A percentile compares a stretch with the other conserved stretches of the same genome.
Conservation (phyloP, 1,284 basidiomycete genomes). For the Termitomyces sp. region DNA sequence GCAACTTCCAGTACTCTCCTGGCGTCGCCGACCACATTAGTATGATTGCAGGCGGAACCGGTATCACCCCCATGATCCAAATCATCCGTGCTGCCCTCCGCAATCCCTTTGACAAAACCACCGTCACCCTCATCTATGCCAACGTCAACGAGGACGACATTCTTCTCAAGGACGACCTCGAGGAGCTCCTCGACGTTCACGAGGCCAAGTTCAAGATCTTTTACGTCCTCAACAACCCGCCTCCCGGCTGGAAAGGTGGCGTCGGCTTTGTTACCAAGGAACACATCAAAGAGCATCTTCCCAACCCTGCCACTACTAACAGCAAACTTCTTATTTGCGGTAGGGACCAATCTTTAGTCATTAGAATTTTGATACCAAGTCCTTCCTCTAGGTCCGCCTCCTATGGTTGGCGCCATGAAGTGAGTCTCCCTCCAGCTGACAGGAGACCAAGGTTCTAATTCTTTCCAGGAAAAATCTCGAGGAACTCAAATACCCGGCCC, state of each 20-base stretch:
- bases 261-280: slow-evolving; percentile 92
- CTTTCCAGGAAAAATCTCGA: slow-evolving; percentile 76
- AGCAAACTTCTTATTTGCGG: slow-evolving; percentile 88
- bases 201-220: slow-evolving; percentile 73
- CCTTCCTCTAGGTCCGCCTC: slow-evolving; percentile 71
- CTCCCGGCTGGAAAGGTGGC: slow-evolving; percentile 81
- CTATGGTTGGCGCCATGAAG: slow-evolving; percentile 98
- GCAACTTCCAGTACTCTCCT: slow-evolving; percentile 82
- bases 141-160: slow-evolving; percentile 91
- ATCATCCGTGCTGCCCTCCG: slow-evolving; percentile 88
- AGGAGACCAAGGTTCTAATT: slow-evolving; percentile 8
- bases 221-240: slow-evolving; percentile 94
- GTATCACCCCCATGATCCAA: slow-evolving; percentile 98
- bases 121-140: slow-evolving; percentile 87
- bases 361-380: slow-evolving; percentile 3
- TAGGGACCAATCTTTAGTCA: slow-evolving; percentile 26
- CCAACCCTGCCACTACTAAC: slow-evolving; percentile 49
- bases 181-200: slow-evolving; percentile 69
- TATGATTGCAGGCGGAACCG: slow-evolving; percentile 96
- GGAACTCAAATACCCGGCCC: slow-evolving; percentile 82
- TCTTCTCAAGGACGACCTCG: slow-evolving; percentile 83
- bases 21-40: slow-evolving; percentile 72
- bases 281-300: slow-evolving; percentile 80
- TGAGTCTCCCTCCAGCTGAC: slow-evolving; percentile 34
- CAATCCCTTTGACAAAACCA: slow-evolving; percentile 81